Evolutionary conservation across 2,329 filamentous ascomycete species (phyloP), one percentile per base, ranked within the genome.

Genomic region (Diaporthe citriasiana): DNA sequence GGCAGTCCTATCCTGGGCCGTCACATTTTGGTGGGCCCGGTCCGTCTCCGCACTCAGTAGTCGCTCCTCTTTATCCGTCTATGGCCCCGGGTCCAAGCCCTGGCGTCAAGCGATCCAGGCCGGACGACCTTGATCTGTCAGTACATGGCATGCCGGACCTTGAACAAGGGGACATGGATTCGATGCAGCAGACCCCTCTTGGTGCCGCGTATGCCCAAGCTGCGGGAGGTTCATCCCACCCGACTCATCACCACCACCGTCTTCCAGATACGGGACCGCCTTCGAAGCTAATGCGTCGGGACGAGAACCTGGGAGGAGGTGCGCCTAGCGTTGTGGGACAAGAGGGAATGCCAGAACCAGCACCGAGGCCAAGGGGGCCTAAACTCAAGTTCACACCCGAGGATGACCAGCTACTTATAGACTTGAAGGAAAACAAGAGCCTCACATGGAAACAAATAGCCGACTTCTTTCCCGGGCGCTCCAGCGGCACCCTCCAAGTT

Each of bases 381-480:
- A 98, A 98, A 84, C 88, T 97, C 78, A 98, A 98, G 83, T 98
- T 98, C 81, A 98, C 95, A 0, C 92, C 94, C 13, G 95, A 97
- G 82, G 95, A 98, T 81, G 95, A 98, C 82, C 92, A 94, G 78
- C 86, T 97, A 63, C 87, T 98, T 71, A 92, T 98, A 73, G 94
- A 97, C 80, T 86, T 98, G 76, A 98, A 98, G 83, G 95, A 98
- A 84, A 95, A 97, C 80, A 97, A 97, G 83, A 95, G 94, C 80
- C 87, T 98, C 81, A 97, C 95, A 6, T 98, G 95, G 95, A 98
- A 97, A 84, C 95, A 98, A 86, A 98, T 98, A 80, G 94, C 95
- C 73, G 95, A 98, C 81, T 98, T 98, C 84, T 98, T 98, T 79
- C 95, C 95, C 0, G 95, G 95, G 1, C 89, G 95, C 73, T 97